A percentile compares a stretch with the other conserved stretches of the same genome.
Evolutionary conservation across 495 filamentous ascomycete species (phyloP).

Genomic region (Hypoxylon cercidicola): DNA sequence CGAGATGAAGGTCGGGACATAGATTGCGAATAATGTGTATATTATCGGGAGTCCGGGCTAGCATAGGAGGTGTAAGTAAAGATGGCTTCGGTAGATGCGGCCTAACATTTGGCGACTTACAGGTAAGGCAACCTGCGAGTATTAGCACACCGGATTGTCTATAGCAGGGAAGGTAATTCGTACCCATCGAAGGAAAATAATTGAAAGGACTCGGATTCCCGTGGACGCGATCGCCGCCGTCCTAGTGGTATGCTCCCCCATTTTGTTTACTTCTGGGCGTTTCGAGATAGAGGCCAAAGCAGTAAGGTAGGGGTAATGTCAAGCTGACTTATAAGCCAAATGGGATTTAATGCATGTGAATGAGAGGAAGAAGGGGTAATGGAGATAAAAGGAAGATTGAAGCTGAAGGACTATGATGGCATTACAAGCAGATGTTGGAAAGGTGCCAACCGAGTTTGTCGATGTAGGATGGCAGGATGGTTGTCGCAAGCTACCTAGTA

Average conservation of each 20-base stretch:
- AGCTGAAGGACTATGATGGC: constrained; percentile 34
- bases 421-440: constrained; percentile 20
- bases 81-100: background rate
- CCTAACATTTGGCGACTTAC: constrained; percentile 43
- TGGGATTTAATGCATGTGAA: constrained; percentile 26
- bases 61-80: constrained; percentile 18
- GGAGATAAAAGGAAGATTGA: constrained; percentile 18
- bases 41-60: constrained; percentile 72
- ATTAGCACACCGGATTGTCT: constrained; percentile 28
- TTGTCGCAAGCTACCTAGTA: constrained; percentile 26
- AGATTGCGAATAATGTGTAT: constrained; percentile 76
- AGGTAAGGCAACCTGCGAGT: constrained; percentile 41
- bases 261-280: constrained; percentile 16
- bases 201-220: constrained; percentile 28
- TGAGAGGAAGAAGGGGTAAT: constrained; percentile 26
- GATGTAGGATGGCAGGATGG: constrained; percentile 12
- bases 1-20: constrained; percentile 73
- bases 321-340: constrained; percentile 11
- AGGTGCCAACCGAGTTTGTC: constrained; percentile 28
- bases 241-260: constrained; percentile 28
- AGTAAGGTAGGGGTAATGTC: constrained; percentile 10
- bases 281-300: constrained; percentile 10
- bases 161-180: constrained; percentile 31
- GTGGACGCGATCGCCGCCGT: constrained; percentile 34
- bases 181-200: constrained; percentile 90